Percentiles rank a stretch among this genome's conserved stretches.
Evolutionary conservation across 1,139 yeast genomes (phyloP).

Genomic region (Pichia sp.): DNA sequence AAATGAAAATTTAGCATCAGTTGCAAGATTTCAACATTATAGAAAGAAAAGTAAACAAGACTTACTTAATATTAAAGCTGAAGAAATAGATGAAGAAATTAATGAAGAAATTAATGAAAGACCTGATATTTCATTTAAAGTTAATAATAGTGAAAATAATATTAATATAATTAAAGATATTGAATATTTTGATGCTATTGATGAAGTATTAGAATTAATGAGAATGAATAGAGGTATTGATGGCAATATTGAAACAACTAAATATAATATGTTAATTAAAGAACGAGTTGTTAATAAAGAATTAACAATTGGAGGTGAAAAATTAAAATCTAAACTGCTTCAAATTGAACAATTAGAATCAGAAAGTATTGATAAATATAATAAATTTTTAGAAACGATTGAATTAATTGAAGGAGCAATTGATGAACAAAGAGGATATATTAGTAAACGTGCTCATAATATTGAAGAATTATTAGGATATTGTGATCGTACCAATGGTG

Average conservation of each 20-base stretch:
- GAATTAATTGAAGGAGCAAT: slow-evolving; percentile 20
- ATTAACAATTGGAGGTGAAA: not conserved
- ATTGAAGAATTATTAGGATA: slow-evolving; percentile 62
- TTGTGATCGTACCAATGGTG: slow-evolving; percentile 74
- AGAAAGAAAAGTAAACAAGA: not conserved
- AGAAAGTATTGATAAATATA: slow-evolving; percentile 14
- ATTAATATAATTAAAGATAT: not conserved
- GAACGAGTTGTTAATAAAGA: slow-evolving; percentile 2
- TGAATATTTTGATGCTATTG: slow-evolving; percentile 8
- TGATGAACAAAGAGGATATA: slow-evolving; percentile 19
- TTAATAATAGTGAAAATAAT: too few species aligned
- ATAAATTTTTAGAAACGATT: slow-evolving; percentile 14
- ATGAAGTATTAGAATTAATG: slow-evolving; percentile 8
- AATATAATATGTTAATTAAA: slow-evolving; percentile 13
- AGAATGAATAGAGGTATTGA: slow-evolving; percentile 1
- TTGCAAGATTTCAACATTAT: too few species aligned
- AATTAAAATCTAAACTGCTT: slow-evolving; percentile 10
- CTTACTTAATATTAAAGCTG: not conserved
- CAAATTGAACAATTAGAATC: slow-evolving; percentile 16
- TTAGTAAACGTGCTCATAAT: slow-evolving; percentile 20
- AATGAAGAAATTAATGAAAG: too few species aligned
- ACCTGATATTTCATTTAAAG: too few species aligned
- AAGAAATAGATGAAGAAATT: not conserved
- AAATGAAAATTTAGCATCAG: too few species aligned
- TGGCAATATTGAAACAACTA: slow-evolving; percentile 11